Percentiles rank a stretch among this genome's conserved stretches.
Evolutionary conservation across 768 basidiomycete genomes (phyloP).

Genomic region (Mycena olivaceomarginata): DNA sequence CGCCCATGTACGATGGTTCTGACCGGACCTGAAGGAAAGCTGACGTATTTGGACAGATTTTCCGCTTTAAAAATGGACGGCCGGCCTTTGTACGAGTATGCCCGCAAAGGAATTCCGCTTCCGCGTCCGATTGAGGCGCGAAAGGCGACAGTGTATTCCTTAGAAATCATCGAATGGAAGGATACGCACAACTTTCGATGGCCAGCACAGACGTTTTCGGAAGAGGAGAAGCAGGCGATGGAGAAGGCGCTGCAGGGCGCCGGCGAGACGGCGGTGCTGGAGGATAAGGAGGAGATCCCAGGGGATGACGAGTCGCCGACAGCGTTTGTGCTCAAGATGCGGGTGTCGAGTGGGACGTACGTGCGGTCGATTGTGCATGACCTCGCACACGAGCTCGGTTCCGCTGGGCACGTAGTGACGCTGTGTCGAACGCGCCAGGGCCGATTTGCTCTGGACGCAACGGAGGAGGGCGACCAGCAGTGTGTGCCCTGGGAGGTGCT

Average conservation of each 20-base stretch:
- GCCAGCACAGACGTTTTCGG: slow-evolving; percentile 83
- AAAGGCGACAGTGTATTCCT: slow-evolving; percentile 85
- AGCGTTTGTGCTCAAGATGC: slow-evolving; percentile 93
- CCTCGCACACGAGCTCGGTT: slow-evolving; percentile 87
- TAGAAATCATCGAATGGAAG: slow-evolving; percentile 88
- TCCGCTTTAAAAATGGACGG: slow-evolving; percentile 99
- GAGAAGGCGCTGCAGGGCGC: slow-evolving; percentile 76
- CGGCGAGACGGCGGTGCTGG: slow-evolving; percentile 60
- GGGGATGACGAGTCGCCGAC: slow-evolving; percentile 69
- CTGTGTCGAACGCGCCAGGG: slow-evolving; percentile 94
- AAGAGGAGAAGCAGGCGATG: slow-evolving; percentile 82
- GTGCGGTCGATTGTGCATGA: slow-evolving; percentile 98
- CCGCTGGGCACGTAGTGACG: slow-evolving; percentile 95
- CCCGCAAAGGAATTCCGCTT: slow-evolving; percentile 91
- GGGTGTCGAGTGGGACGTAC: slow-evolving; percentile 97
- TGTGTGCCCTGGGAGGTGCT: slow-evolving; percentile 89
- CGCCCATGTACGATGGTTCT: slow-evolving; percentile 84
- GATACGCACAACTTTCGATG: slow-evolving; percentile 87
- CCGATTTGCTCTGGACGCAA: slow-evolving; percentile 74
- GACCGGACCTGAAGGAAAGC: slow-evolving; percentile 14
- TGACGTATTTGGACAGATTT: slow-evolving; percentile 74
- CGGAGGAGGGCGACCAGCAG: slow-evolving; percentile 69
- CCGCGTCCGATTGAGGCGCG: slow-evolving; percentile 96
- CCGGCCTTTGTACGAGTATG: slow-evolving; percentile 95
- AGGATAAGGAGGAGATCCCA: slow-evolving; percentile 60